Base-by-base conservation (phyloP, 768 basidiomycete genomes). In the Pulveroboletus sp. region DNA sequence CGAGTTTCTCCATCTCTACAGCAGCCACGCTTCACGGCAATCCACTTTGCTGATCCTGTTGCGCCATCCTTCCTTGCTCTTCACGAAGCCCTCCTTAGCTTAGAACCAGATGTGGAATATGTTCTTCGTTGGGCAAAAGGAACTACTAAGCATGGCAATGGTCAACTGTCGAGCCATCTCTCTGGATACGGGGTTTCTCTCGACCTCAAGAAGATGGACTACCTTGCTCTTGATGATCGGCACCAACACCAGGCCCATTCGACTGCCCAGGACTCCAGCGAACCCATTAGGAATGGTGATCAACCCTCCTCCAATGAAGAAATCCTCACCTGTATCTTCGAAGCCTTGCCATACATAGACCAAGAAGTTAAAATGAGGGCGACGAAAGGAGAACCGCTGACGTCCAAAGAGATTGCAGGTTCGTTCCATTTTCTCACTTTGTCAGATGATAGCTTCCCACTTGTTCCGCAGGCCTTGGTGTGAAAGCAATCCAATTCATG, bases 121-220 rank as follows among this genome's bases (percentile, higher is more conserved):
- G 74, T 93, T 28, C 76, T 93, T 45, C 79, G 93, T 17, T 68
- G 67, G 67, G 64, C 60, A 15, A 57, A 54, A 8, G 51, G 62
- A 8, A 45, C 56, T 0, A 14, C 18, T 18, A 40, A 56, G n/a
- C 80, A 82, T 49, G 71, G 79, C 4, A 54, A 61, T 0, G 60
- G 58, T 17, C 43, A 58, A 0, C 59, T 59, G 1, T 57, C 66
- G 5, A 78, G 69, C 50, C 75, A 78, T 60, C 71, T 99, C 8
- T 83, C 87, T 4, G 95, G 95, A 5, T 99, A 92, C 58, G 96
- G 96, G 4, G 94, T 94, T 7, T 77, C 87, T 18, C 72, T 99
- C 46, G 92, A 95, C 57, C 69, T 99, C 58, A 99, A 99, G 75
- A 96, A 94, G 72, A 96, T 82, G 77, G 96, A 99, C 60, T 99